These are phyloP conservation scores for Boletus huronensis DNA, from an alignment of 768 basidiomycete species.

Conservation along the genomic window DNA sequence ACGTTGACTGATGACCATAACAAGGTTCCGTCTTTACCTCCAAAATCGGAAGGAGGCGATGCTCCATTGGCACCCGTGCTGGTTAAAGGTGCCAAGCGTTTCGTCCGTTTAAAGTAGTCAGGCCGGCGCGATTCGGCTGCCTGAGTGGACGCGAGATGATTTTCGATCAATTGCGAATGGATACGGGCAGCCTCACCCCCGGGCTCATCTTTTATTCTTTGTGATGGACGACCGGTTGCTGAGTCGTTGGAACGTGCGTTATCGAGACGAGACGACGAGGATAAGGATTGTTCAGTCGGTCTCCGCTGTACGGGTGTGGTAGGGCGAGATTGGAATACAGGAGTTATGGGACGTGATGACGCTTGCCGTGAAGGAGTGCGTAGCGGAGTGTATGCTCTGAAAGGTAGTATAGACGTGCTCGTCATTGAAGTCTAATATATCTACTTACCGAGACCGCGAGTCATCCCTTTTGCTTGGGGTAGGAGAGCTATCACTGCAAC, in stretches of 20 bases:
- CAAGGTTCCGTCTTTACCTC: slow-evolving; percentile 11
- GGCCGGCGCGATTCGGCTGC: slow-evolving; percentile 64
- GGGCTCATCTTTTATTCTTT: slow-evolving; percentile 20
- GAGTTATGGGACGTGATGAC: slow-evolving; percentile 16
- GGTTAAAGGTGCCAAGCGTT: slow-evolving; percentile 42
- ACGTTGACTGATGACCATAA: slow-evolving; percentile 34
- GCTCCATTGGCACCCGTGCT: slow-evolving; percentile 17
- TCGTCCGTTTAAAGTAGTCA: slow-evolving; percentile 65
- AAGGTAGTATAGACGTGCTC: background rate
- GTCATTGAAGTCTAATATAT: background rate
- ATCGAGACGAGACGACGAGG: background rate
- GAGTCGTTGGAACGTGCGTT: background rate
- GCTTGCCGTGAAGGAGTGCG: slow-evolving; percentile 13
- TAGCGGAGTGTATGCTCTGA: slow-evolving; percentile 20
- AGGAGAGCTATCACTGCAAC: background rate
- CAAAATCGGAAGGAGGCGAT: slow-evolving; percentile 10
- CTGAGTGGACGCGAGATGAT: slow-evolving; percentile 44
- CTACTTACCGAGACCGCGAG: slow-evolving; percentile 16
- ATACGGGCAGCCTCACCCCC: slow-evolving; percentile 63
- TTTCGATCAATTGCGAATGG: slow-evolving; percentile 49
- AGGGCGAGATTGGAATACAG: slow-evolving; percentile 11
- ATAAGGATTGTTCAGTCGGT: background rate
- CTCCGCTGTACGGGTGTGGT: slow-evolving; percentile 8
- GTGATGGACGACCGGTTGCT: background rate
- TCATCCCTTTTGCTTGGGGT: slow-evolving; percentile 1